These are phyloP conservation scores for Saccharomyces hybrid DNA, from an alignment of 1,139 yeast species.

Conservation along the genomic window DNA sequence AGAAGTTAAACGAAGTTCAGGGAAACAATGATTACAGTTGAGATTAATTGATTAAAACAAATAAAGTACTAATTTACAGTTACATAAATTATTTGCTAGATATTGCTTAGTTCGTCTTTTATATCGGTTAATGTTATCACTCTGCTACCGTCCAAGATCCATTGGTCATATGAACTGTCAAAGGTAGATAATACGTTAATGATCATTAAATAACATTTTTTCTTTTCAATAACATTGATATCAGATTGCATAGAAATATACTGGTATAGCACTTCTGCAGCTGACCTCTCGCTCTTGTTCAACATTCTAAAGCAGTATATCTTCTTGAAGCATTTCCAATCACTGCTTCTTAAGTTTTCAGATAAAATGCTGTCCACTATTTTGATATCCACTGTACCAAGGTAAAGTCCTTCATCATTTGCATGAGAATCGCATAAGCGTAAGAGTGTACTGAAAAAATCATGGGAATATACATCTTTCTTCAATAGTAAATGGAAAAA, in stretches of 20 bases:
- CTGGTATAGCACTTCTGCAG: slow-evolving; percentile 27
- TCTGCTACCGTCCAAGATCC: slow-evolving; percentile 40
- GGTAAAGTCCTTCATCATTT: slow-evolving; percentile 8
- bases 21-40: too few species aligned
- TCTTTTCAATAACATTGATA: slow-evolving; percentile 11
- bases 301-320: slow-evolving; percentile 26
- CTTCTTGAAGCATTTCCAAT: slow-evolving; percentile 23
- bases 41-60: background rate
- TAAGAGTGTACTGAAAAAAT: slow-evolving; percentile 23
- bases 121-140: slow-evolving; percentile 30
- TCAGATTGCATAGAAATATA: slow-evolving; percentile 13
- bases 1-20: background rate
- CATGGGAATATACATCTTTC: slow-evolving; percentile 1
- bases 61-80: slow-evolving; percentile 2
- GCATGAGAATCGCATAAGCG: slow-evolving; percentile 14
- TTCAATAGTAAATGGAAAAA: slow-evolving; percentile 25
- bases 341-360: slow-evolving; percentile 11
- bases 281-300: slow-evolving; percentile 27
- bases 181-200: slow-evolving; percentile 26
- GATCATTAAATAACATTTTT: slow-evolving; percentile 22
- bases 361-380: slow-evolving; percentile 38
- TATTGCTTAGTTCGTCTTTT: slow-evolving; percentile 15
- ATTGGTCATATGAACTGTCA: slow-evolving; percentile 42
- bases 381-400: slow-evolving; percentile 36
- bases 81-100: slow-evolving; percentile 5